phyloP scores from a whole-genome alignment of 2,329 filamentous ascomycete species.

The Aspergillus costaricaensis region DNA sequence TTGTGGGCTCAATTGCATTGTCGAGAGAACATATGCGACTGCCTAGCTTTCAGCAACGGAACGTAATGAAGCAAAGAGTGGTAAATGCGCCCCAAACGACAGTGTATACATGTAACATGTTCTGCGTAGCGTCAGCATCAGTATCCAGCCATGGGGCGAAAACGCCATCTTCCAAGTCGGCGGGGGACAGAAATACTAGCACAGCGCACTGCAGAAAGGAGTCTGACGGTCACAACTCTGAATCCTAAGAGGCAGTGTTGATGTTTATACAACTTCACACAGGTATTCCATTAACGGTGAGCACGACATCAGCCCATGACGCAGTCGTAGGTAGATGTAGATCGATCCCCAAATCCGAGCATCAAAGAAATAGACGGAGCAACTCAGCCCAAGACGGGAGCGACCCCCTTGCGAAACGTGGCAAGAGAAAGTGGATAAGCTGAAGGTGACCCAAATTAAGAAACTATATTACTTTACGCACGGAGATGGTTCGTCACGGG shows the following conservation, averaged over 20 bases:
- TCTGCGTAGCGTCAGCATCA: neutral
- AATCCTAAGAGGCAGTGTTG: neutral
- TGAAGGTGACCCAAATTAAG: neutral
- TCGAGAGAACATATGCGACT: neutral
- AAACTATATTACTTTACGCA: neutral
- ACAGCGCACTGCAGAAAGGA: neutral
- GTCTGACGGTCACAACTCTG: neutral
- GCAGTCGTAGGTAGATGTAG: neutral
- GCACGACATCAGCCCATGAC: neutral
- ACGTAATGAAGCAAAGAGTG: neutral
- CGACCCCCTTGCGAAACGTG: neutral
- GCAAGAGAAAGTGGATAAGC: constrained; percentile 1
- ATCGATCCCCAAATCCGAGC: neutral
- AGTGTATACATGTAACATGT: neutral
- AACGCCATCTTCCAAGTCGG: neutral
- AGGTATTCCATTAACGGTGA: neutral
- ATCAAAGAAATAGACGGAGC: neutral
- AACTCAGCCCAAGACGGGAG: neutral
- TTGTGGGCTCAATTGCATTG: neutral
- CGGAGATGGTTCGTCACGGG: neutral
- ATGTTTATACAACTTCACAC: neutral
- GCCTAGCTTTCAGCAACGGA: neutral
- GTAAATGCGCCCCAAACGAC: neutral
- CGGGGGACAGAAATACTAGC: too few species aligned
- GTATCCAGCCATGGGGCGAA: neutral